phyloP scores from a whole-genome alignment of 2,329 filamentous ascomycete genomes.

The Fusarium citri region DNA sequence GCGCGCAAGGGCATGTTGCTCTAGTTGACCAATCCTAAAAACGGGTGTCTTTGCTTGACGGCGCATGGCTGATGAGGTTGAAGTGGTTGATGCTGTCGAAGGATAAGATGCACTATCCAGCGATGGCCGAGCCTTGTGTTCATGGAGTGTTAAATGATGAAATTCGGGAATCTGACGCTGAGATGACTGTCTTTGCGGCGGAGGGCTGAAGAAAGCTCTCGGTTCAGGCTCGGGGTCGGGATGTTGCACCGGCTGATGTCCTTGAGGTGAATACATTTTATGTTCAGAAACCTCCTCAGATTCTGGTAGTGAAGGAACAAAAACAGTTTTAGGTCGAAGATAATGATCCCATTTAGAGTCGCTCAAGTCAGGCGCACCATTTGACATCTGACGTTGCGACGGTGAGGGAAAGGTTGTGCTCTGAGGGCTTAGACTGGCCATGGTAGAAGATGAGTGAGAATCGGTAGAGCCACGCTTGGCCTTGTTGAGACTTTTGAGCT shows the following conservation, averaged over 20 bases:
- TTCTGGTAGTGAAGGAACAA: conserved; percentile 35
- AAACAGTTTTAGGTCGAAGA: conserved; percentile 40
- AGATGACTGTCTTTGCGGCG: conserved; percentile 28
- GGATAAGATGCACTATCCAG: conserved; percentile 43
- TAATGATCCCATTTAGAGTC: conserved; percentile 48
- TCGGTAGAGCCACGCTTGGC: conserved; percentile 46
- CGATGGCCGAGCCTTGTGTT: conserved; percentile 37
- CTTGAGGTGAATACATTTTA: conserved; percentile 5
- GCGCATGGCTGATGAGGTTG: conserved; percentile 51
- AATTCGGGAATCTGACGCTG: conserved; percentile 44
- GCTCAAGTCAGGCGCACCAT: conserved; percentile 44
- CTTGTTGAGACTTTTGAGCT: conserved; percentile 43
- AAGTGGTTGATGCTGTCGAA: conserved; percentile 52
- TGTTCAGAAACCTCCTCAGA: conserved; percentile 24
- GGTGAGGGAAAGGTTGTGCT: conserved; percentile 23
- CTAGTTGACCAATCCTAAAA: conserved; percentile 62
- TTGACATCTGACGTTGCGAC: conserved; percentile 34
- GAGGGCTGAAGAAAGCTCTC: conserved; percentile 22
- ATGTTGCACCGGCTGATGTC: conserved; percentile 3
- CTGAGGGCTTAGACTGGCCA: conserved; percentile 37
- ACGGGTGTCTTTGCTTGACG: conserved; percentile 65
- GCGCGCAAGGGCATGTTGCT: conserved; percentile 47
- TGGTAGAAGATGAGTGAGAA: conserved; percentile 29
- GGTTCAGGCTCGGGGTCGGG: conserved; percentile 19
- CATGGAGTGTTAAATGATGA: conserved; percentile 41